Evolutionary conservation across 139 green algal species (phyloP), one percentile per base, ranked within the genome.

Genomic region (Nannochloris sp.): DNA sequence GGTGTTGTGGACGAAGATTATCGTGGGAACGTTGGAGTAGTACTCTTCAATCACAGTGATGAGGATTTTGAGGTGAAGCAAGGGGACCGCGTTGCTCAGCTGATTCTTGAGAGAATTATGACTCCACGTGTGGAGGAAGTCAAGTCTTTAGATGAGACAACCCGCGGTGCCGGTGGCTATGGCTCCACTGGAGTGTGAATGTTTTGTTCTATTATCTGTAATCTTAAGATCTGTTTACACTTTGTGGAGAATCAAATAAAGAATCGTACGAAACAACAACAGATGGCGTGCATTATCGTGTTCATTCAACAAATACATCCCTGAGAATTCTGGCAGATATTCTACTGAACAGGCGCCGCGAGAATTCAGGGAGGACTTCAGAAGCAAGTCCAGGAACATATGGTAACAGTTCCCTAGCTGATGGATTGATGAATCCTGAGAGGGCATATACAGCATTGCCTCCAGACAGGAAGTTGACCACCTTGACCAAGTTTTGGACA

Each of bases 1-100:
- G 93, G 93, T 19, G 93, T 99, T 16, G 81, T 99, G 11, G 93
- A 99, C 56, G 86, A 92, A 75, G 93, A 99, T 78, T 99, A 99
- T 78, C 73, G 93, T 0, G 93, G 93, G 7, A 68, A 85, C 14
- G 81, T 99, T 16, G 83, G 85, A 24, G 93, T 99, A 18, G 84
- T 99, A 37, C 86, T 99, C 12, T 98, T 98, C 80, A 99, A 99
- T 80, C 85, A 94, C 66, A 80, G 75, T 6, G 86, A 97, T 21
- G 54, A 63, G 1, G 90, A 95, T 44, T 98, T 97, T 62, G 25
- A 71, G 44, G 88, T 97, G 5, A 87, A 80, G 49, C 66, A 74
- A 5, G 90, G 91, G 12, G 89, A 96, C 73, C 76, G 90, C 19
- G 74, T 97, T 15, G 91, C 90, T 3, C 93, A 99, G 83, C 81